Evolutionary conservation across 23 red algal genomes (phyloP).

Genomic region (Gracilaria domingensis): DNA sequence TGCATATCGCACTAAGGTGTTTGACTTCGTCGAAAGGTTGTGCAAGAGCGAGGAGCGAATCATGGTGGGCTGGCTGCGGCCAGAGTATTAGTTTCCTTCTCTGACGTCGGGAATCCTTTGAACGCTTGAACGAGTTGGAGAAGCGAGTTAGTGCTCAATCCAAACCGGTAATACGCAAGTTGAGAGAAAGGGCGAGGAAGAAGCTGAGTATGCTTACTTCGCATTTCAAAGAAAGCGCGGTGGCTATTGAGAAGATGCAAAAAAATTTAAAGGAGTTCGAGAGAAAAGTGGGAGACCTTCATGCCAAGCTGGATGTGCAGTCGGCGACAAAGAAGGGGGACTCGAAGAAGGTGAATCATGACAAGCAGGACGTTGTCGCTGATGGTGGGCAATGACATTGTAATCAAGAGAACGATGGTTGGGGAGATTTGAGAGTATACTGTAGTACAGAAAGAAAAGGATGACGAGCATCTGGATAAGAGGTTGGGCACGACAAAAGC

Average conservation of each 20-base stretch:
- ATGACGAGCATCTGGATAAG: no score
- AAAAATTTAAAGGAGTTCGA: constrained; percentile 38
- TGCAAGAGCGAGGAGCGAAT: constrained; percentile 34
- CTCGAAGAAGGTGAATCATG: neutral
- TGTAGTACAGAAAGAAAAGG: no score
- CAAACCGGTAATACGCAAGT: constrained; percentile 42
- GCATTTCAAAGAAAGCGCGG: neutral
- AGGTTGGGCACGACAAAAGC: neutral
- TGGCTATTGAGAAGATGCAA: constrained; percentile 49
- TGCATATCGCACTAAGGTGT: constrained; percentile 39
- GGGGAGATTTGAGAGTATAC: no score
- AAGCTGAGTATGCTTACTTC: constrained; percentile 10
- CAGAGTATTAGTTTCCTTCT: constrained; percentile 28
- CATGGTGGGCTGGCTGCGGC: constrained; percentile 30
- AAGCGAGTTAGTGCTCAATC: constrained; percentile 36
- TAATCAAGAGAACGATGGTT: neutral
- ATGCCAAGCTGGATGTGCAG: constrained; percentile 44
- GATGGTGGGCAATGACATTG: constrained; percentile 7
- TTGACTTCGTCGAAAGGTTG: constrained; percentile 58
- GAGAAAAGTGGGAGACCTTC: constrained; percentile 40
- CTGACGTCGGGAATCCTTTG: constrained; percentile 49
- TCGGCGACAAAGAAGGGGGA: neutral
- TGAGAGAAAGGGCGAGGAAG: constrained; percentile 35
- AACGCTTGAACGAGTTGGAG: constrained; percentile 58
- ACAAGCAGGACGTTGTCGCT: neutral